These are phyloP conservation scores for Heterobasidion occidentale DNA, from an alignment of 1,284 basidiomycete species.

Conservation along the genomic window DNA sequence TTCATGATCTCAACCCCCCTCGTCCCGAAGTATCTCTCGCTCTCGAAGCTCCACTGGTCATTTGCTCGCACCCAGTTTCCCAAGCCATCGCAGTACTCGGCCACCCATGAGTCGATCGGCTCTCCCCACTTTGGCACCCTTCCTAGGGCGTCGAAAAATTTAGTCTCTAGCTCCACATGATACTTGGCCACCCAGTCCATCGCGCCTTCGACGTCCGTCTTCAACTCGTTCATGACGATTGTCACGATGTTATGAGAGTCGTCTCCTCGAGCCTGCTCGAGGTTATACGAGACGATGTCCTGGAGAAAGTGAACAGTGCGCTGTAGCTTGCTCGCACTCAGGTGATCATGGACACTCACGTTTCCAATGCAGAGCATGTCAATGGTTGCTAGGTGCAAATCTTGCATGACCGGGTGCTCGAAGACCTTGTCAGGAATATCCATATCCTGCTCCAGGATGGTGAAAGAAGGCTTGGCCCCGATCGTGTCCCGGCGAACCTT, in stretches of 20 bases:
- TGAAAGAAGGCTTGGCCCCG: slow-evolving; percentile 31
- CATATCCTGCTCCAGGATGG: slow-evolving; percentile 24
- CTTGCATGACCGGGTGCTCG: slow-evolving; percentile 26
- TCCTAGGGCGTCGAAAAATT: slow-evolving; percentile 15
- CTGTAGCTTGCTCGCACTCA: not conserved
- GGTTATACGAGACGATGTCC: slow-evolving; percentile 32
- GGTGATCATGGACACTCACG: slow-evolving; percentile 14
- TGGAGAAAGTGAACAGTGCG: slow-evolving; percentile 11
- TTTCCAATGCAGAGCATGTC: slow-evolving; percentile 34
- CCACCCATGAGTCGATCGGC: slow-evolving; percentile 17
- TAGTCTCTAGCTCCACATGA: slow-evolving; percentile 10
- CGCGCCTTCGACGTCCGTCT: slow-evolving; percentile 20
- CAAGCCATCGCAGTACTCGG: slow-evolving; percentile 22
- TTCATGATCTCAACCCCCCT: slow-evolving; percentile 17
- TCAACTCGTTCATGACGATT: slow-evolving; percentile 28
- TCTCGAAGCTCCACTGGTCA: slow-evolving; percentile 27
- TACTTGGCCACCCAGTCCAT: slow-evolving; percentile 21
- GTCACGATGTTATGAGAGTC: slow-evolving; percentile 34
- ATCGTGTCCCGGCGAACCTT: slow-evolving; percentile 28
- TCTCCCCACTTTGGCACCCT: slow-evolving; percentile 23
- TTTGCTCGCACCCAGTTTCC: slow-evolving; percentile 27
- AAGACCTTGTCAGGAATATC: slow-evolving; percentile 31
- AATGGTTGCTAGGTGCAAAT: slow-evolving; percentile 21
- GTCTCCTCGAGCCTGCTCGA: slow-evolving; percentile 32
- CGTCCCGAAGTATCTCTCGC: slow-evolving; percentile 27